Base-by-base conservation (phyloP, 192 early-diverging fungal species). In the Helicostylum pulchrum region DNA sequence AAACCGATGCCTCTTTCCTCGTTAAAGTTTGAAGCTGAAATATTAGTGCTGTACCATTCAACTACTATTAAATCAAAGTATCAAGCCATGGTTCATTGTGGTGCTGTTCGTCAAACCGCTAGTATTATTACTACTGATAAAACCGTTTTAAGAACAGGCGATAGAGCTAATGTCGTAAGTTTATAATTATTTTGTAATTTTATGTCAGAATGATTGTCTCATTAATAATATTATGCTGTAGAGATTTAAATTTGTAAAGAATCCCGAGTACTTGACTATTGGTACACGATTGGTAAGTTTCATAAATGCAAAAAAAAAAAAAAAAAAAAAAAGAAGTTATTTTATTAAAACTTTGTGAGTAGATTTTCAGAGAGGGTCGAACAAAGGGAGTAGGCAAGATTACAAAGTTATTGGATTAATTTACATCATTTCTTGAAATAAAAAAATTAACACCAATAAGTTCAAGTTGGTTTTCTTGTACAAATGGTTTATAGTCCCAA, bases 61-160 rank as follows among this genome's bases (percentile, higher is more conserved):
- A 94, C 95, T 0, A 97, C 95, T 6, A 97, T 97, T 61, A 85
- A 85, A 11, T 79, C 82, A 55, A 89, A 89, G 60, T 97, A 97
- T 75, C 95, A 97, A 78, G 93, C 95, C 4, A 97, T 97, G 95
- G 64, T 97, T 52, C 95, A 97, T 62, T 95, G 92, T 63, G 92
- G 93, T 0, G 83, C 81, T 52, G 90, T 88, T 7, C 81, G 93
- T 15, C 95, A 97, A 75, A 94, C 95, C 0, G 95, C 92, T 0
- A 80, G 87, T 42, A 90, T 97, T 19, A 73, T 93, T 42, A 79
- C 85, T 0, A 75, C 92, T 80, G 83, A 90, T 53, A 80, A 83
- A 15, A 75, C 72, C 36, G 80, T 92, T 6, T 71, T 97, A 73
- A 81, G 95, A 31, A 94, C 95, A 0, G 93, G 95, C 1, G 93